Conservation (phyloP, 2,329 filamentous ascomycete species). For the Madurella mycetomatis region DNA sequence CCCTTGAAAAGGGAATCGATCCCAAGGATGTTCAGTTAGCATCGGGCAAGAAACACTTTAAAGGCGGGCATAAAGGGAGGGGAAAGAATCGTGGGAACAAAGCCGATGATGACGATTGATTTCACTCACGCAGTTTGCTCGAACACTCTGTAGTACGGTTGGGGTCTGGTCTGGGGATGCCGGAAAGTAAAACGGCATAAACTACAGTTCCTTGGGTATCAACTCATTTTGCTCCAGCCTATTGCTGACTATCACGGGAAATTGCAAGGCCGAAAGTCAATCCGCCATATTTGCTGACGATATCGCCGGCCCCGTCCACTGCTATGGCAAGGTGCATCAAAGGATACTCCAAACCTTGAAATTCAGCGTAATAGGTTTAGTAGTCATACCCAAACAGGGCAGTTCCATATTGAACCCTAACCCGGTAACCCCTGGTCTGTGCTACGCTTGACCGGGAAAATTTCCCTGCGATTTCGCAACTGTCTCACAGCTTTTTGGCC, state of each 20-base stretch:
- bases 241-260: too few species aligned
- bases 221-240: too few species aligned
- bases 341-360: too few species aligned
- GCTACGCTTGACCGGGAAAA: slow-evolving; percentile 15
- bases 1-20: slow-evolving; percentile 80
- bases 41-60: slow-evolving; percentile 88
- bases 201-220: too few species aligned
- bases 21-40: slow-evolving; percentile 66
- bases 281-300: too few species aligned
- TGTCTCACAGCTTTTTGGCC: slow-evolving; percentile 12
- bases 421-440: slow-evolving; percentile 3
- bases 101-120: slow-evolving; percentile 33
- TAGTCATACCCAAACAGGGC: neutral
- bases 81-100: slow-evolving; percentile 49
- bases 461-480: slow-evolving; percentile 16
- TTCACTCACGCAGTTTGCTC: too few species aligned
- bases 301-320: too few species aligned
- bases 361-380: neutral
- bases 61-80: slow-evolving; percentile 61
- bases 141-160: too few species aligned
- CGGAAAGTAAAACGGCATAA: too few species aligned
- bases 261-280: too few species aligned
- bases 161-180: too few species aligned
- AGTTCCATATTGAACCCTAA: slow-evolving; percentile 15
- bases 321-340: too few species aligned